Evolutionary conservation across 2,329 filamentous ascomycete genomes (phyloP), one percentile per base, ranked within the genome.

Genomic region (Zymoseptoria passerinii): DNA sequence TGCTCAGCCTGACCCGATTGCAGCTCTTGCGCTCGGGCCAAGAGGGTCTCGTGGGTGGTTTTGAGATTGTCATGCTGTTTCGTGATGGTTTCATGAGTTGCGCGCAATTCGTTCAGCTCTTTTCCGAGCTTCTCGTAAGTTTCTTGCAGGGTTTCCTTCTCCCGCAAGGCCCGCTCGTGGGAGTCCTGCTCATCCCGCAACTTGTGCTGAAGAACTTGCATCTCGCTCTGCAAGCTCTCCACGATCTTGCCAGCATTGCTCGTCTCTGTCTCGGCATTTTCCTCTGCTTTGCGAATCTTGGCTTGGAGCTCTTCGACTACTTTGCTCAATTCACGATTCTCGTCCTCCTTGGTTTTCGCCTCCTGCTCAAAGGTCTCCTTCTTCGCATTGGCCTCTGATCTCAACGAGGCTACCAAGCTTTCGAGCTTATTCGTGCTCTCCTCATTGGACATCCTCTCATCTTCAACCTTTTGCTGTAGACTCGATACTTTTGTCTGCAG

Each of bases 231-330:
- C 23, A 68, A 52, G 13, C 56, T 57, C 28, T 64, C 60, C 16
- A 65, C 56, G 10, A 66, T 55, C 9, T 57, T 55, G 9, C 58
- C 55, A 40, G 57, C 51, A 40, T 48, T 54, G n/a, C 50, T 44
- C 8, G 52, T 52, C 44, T 66, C 61, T 20, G 61, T 40, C 48
- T 66, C 62, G 28, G 51, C 57, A 27, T 66, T 58, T 23, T 64
- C 60, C 6, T 56, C 61, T 28, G 53, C 58, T 50, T 63, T 61
- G 53, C 65, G 61, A 2, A 67, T 54, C 29, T 63, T 62, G 23
- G 8, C 23, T 56, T 68, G 66, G 29, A 68, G 57, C 16, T 62
- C 58, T 52, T 62, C 61, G 27, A 65, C 59, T 10, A 63, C 57
- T 19, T 55, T 55, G 9, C 50, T 61, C 6, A 69, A 63, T 40